Percentiles rank a stretch among this genome's conserved stretches.
phyloP scores from a whole-genome alignment of 805 yeast species.

The Barnettozyma wickerhamii region DNA sequence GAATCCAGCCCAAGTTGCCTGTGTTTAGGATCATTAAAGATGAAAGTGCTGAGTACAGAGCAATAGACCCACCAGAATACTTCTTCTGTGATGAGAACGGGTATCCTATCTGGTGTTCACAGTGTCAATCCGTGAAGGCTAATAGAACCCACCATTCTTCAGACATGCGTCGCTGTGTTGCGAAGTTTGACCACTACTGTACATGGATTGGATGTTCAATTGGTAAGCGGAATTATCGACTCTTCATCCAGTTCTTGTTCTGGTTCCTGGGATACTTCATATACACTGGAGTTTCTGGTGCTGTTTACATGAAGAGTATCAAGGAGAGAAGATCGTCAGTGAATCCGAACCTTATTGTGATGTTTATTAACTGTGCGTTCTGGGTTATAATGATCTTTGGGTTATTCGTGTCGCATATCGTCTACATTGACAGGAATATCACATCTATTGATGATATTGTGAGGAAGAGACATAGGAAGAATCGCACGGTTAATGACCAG shows the following conservation, averaged over 20 bases:
- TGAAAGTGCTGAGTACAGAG: conserved; percentile 17
- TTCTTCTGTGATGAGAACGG: conserved; percentile 74
- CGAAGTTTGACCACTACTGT: conserved; percentile 82
- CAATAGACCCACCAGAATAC: conserved; percentile 45
- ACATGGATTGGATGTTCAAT: conserved; percentile 69
- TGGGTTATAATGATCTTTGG: conserved; percentile 43
- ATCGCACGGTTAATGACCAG: conserved; percentile 16
- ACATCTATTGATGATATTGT: conserved; percentile 59
- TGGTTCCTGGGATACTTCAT: conserved; percentile 36
- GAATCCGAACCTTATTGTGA: conserved; percentile 46
- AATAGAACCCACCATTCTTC: conserved; percentile 70
- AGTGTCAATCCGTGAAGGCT: conserved; percentile 61
- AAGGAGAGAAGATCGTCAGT: conserved; percentile 23
- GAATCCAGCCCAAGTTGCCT: conserved; percentile 39
- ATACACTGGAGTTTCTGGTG: conserved; percentile 34
- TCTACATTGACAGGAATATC: conserved; percentile 42
- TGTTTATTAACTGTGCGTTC: conserved; percentile 40
- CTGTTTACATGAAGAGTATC: conserved; percentile 29
- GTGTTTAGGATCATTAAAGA: conserved; percentile 28
- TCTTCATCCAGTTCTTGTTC: conserved; percentile 50
- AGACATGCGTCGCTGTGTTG: conserved; percentile 51
- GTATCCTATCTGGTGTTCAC: conserved; percentile 69
- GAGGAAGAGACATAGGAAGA: conserved; percentile 28
- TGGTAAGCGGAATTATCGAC: conserved; percentile 60
- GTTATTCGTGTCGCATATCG: conserved; percentile 38